A percentile compares a stretch with the other conserved stretches of the same genome.
Conservation (phyloP, 179 eudicot genomes). For the Camellia oleifera region DNA sequence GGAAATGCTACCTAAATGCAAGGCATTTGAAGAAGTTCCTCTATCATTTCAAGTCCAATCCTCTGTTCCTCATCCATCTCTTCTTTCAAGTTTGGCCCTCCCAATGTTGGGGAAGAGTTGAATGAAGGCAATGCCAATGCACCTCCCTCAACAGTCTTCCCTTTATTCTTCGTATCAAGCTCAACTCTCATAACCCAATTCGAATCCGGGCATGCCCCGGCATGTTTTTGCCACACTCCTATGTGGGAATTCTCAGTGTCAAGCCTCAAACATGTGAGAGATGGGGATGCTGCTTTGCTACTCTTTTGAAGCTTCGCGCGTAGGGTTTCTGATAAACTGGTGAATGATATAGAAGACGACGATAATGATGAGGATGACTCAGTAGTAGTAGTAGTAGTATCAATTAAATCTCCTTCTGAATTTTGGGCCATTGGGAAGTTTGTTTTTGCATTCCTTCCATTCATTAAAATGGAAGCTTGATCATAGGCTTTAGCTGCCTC, state of each 20-base stretch:
- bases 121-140: neutral
- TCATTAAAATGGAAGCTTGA: constrained; percentile 44
- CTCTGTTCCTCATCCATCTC: constrained; percentile 26
- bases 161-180: constrained; percentile 11
- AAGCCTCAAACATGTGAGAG: constrained; percentile 35
- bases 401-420: constrained; percentile 9
- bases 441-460: constrained; percentile 52
- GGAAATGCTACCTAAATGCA: neutral
- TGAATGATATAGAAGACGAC: neutral
- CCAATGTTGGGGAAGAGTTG: neutral
- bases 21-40: constrained; percentile 20
- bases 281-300: constrained; percentile 20
- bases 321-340: constrained; percentile 20
- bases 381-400: too few species aligned
- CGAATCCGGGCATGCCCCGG: constrained; percentile 24
- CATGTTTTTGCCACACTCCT: constrained; percentile 33
- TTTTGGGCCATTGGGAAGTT: constrained; percentile 43
- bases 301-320: constrained; percentile 31
- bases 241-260: constrained; percentile 33
- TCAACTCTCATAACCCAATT: constrained; percentile 30
- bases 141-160: neutral
- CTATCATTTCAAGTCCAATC: constrained; percentile 36
- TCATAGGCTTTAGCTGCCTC: constrained; percentile 64
- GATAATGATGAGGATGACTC: too few species aligned
- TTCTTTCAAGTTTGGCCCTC: neutral